Evolutionary conservation across 495 filamentous ascomycete genomes (phyloP), one percentile per base, ranked within the genome.

Genomic region (Patellaria atrata): DNA sequence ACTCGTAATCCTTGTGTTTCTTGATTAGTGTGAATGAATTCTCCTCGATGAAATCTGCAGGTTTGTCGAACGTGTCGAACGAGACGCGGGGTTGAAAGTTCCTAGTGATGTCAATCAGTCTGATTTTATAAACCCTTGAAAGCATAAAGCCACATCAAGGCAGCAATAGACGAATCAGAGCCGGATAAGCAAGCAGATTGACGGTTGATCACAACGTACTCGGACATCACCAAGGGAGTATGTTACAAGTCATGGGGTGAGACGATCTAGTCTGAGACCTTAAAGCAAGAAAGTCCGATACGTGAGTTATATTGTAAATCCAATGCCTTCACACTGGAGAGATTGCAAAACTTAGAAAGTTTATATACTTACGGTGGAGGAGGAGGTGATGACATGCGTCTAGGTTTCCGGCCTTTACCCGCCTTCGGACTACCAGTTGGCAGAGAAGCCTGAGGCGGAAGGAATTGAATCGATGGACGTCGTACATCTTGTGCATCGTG

Each of bases 51-150:
- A 83, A 75, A 38, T 81, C 73, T 7, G 67, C 67, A 4, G 83
- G 78, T 44, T 83, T 84, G 39, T 85, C 78, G 43, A 94, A 84
- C 11, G 86, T 94, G 60, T 97, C 82, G 54, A 97, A 97, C 13
- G 80, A 86, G 37, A 97, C 87, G 49, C 73, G 69, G 20, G 58
- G 58, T 44, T 68, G 58, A 53, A 78, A 77, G n/a, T n/a, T n/a
- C n/a, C n/a, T n/a, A n/a, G n/a, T n/a, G n/a, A n/a, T n/a, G n/a
- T n/a, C n/a, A n/a, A n/a, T n/a, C n/a, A n/a, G n/a, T n/a, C n/a
- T n/a, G n/a, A n/a, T n/a, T n/a, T n/a, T n/a, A n/a, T n/a, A n/a
- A n/a, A n/a, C n/a, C n/a, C n/a, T n/a, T n/a, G n/a, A n/a, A n/a
- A n/a, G n/a, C n/a, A n/a, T n/a, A n/a, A n/a, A n/a, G n/a, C n/a